Base-by-base conservation (phyloP, 2,329 filamentous ascomycete genomes). In the Periconia macrospinosa region DNA sequence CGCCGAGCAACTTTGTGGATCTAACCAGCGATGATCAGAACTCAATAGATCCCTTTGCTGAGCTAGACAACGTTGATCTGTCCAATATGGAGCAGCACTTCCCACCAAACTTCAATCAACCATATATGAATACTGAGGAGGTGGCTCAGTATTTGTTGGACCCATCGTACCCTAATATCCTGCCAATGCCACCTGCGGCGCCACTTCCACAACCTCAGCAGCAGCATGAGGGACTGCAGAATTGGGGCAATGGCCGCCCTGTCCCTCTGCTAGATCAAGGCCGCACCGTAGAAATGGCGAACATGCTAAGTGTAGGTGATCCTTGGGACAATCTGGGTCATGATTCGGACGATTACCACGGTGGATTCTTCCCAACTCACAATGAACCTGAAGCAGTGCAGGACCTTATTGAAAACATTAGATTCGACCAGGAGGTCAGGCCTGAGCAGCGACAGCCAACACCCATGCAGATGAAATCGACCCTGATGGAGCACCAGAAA, bases 401-500 rank as follows among this genome's bases (percentile, higher is more conserved):
- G 30, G 63, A 67, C 23, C 64, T 73, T 19, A 61, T 75, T 8
- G 66, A 68, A 30, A 71, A 67, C 33, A 69, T 73, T 33, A 56
- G 65, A 49, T 61, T 66, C 30, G 73, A 77, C 9, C 68, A 71
- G 40, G 75, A 78, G 15, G 63, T 76, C 41, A 73, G 73, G 1
- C 67, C 67, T 18, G 81, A 86, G 50, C 80, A 86, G 48, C 82
- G 87, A 15, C 85, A 89, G 53, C 83, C 83, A 20, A 91, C 88
- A 0, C 91, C 91, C 0, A 80, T 82, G 41, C 86, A 81, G 1
- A 82, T 96, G 66, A 84, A 79, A 54, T 86, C 84, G 53, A 77
- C 81, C 0, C 78, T 97, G 9, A 91, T 94, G 76, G 85, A 88
- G 44, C 92, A 96, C 65, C 92, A 97, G 68, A 87, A 90, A 62